These are phyloP conservation scores for Heritiera fomes DNA, from an alignment of 345 rosid species.

Conservation along the genomic window DNA sequence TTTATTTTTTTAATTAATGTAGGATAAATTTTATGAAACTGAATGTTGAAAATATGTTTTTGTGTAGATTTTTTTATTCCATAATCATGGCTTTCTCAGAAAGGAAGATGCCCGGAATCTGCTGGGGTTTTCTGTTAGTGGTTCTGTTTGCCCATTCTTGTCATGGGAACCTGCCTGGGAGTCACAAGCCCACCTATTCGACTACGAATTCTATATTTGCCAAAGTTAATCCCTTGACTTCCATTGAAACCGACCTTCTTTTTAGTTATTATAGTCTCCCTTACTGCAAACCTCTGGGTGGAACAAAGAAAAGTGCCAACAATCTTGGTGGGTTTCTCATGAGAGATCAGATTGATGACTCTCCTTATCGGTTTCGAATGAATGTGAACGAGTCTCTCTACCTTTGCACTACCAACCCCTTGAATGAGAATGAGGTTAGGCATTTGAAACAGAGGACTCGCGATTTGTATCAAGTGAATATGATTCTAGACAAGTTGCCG, in stretches of 20 bases:
- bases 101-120: conserved; percentile 37
- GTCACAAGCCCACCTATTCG: conserved; percentile 81
- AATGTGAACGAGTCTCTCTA: conserved; percentile 68
- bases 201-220: conserved; percentile 43
- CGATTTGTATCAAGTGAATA: conserved; percentile 83
- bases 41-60: neutral
- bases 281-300: conserved; percentile 56
- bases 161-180: conserved; percentile 80
- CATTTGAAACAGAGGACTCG: conserved; percentile 83
- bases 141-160: conserved; percentile 43
- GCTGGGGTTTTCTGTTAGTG: conserved; percentile 43
- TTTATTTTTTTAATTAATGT: neutral
- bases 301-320: conserved; percentile 74
- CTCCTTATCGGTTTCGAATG: conserved; percentile 74
- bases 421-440: conserved; percentile 75
- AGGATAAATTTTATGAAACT: neutral
- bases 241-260: conserved; percentile 87
- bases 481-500: conserved; percentile 84
- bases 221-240: conserved; percentile 85
- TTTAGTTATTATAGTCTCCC: conserved; percentile 82
- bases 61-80: conserved; percentile 24
- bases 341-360: conserved; percentile 93
- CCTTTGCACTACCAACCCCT: conserved; percentile 60
- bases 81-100: conserved; percentile 21
- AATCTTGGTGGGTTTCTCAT: conserved; percentile 88